Base-by-base conservation (phyloP, 257 asterid genomes). In the Solanum ossicruentum region DNA sequence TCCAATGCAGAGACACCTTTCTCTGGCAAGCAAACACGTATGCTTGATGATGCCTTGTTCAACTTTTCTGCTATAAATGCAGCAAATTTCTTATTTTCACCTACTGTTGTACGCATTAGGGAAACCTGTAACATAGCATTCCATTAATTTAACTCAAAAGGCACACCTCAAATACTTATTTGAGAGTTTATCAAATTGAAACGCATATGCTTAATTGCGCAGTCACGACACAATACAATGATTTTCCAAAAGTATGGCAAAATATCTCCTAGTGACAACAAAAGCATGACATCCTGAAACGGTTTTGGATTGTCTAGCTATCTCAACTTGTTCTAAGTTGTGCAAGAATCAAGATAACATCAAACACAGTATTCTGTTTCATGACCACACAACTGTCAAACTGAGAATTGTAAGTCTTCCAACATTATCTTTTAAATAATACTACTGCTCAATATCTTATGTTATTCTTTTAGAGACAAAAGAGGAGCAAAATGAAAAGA, bases 1-100 rank as follows among this genome's bases (percentile, higher is more conserved):
- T 96, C 99, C 89, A 96, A 86, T 47, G 98, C 97, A 86, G 99
- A 96, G 77, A 95, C 88, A 81, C 99, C 99, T 82, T 86, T 87
- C 89, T 91, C 94, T 71, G 99, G 98, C 84, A 96, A 89, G 94
- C 98, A 96, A 88, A 96, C 87, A 65, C 92, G 47, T 80, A 96
- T 86, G 85, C 89, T 91, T 69, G 98, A 96, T 51, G 94, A 89
- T 79, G 96, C 90, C 87, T 89, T 95, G 85, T 92, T 93, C 89
- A 93, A 87, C 91, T 93, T 96, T 84, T 93, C 92, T 58, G 98
- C 94, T 80, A 96, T 93, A 92, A 96, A 96, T 86, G 92, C 92
- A 71, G 98, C 98, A 87, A 93, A 90, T 88, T 93, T 93, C 88
- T 56, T 87, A 87, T 90, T 96, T 86, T 96, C 99, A 16, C 93